These are phyloP conservation scores for Pseudoneurospora amorphoporcata DNA, from an alignment of 495 filamentous ascomycete genomes.

Conservation along the genomic window DNA sequence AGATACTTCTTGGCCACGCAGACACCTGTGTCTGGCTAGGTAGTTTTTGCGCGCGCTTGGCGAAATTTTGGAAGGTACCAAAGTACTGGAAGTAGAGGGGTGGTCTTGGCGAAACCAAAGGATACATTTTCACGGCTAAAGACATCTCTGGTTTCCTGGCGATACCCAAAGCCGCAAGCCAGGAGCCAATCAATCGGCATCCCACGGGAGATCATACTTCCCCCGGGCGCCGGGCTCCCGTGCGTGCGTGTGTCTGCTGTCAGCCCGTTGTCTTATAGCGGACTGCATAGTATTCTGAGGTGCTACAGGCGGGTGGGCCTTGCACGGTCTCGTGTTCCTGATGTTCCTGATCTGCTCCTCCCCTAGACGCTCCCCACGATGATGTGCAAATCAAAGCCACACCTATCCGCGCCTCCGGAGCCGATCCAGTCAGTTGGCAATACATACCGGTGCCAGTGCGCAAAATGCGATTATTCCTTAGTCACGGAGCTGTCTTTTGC, in stretches of 20 bases:
- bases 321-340: neutral
- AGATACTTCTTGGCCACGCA: too few species aligned
- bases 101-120: too few species aligned
- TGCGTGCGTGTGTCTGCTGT: neutral
- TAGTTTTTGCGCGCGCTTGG: too few species aligned
- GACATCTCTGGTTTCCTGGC: neutral
- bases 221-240: neutral
- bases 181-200: neutral
- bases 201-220: neutral
- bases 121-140: too few species aligned
- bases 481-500: neutral
- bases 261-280: neutral
- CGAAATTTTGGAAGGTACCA: too few species aligned
- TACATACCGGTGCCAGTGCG: neutral
- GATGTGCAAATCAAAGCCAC: neutral
- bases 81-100: too few species aligned
- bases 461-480: neutral
- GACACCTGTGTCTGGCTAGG: too few species aligned
- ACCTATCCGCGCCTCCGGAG: neutral
- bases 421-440: neutral
- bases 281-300: neutral
- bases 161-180: neutral
- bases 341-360: neutral
- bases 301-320: neutral
- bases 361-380: neutral